These are phyloP conservation scores for Exophiala calicioides DNA, from an alignment of 2,329 filamentous ascomycete genomes.

Conservation along the genomic window DNA sequence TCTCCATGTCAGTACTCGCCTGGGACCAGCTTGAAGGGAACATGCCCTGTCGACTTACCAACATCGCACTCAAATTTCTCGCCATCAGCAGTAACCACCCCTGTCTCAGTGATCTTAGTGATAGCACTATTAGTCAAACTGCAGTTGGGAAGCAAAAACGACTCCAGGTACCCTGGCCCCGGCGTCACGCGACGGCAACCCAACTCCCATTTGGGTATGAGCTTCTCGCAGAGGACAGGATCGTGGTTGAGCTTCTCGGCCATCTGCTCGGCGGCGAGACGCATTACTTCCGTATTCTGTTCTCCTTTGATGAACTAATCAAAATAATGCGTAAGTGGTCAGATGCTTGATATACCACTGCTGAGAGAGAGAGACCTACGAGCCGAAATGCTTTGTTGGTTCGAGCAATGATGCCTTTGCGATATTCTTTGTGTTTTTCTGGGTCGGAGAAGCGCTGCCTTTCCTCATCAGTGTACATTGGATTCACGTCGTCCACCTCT, in stretches of 20 bases:
- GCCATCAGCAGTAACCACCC: no score
- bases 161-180: constrained; percentile 55
- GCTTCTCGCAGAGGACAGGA: constrained; percentile 24
- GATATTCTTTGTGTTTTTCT: constrained; percentile 37
- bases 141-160: constrained; percentile 45
- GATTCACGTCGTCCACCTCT: constrained; percentile 32
- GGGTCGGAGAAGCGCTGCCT: constrained; percentile 34
- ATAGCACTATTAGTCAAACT: constrained; percentile 37
- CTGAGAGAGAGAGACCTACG: constrained; percentile 3
- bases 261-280: constrained; percentile 23
- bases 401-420: constrained; percentile 35
- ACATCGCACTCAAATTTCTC: no score
- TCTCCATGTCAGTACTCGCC: constrained; percentile 33
- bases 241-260: constrained; percentile 26
- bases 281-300: constrained; percentile 23
- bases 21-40: no score
- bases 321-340: not conserved
- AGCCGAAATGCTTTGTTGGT: constrained; percentile 28
- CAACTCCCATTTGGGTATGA: constrained; percentile 32
- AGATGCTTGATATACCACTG: not conserved
- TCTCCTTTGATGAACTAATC: constrained; percentile 21
- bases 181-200: constrained; percentile 54
- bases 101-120: constrained; percentile 35
- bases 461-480: constrained; percentile 33
- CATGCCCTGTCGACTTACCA: no score